These are phyloP conservation scores for Phyllostachys edulis DNA, from an alignment of 176 grass and related monocot genomes.

Conservation along the genomic window DNA sequence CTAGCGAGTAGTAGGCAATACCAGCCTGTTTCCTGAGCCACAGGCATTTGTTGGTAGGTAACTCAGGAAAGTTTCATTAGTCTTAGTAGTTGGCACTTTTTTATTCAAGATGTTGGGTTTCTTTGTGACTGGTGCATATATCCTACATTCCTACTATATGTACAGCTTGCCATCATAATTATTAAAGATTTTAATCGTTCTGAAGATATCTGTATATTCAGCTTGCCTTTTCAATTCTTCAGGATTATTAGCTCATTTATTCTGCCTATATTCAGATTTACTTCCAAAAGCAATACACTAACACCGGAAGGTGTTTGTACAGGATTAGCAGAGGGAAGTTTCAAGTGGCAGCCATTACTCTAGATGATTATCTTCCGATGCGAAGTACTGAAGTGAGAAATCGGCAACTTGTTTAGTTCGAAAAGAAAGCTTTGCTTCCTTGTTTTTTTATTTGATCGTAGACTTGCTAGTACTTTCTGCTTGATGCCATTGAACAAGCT, in stretches of 20 bases:
- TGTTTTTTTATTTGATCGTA: slow-evolving; percentile 15
- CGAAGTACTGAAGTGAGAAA: slow-evolving; percentile 90
- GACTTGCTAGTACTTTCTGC: not conserved
- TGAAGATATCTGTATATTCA: not conserved
- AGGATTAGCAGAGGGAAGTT: slow-evolving; percentile 58
- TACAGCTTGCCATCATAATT: not conserved
- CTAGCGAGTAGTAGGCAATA: not conserved
- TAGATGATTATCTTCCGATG: slow-evolving; percentile 85
- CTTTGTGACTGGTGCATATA: not conserved
- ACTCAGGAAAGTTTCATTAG: not conserved
- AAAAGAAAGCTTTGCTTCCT: not conserved
- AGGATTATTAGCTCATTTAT: not conserved
- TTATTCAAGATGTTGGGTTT: not conserved
- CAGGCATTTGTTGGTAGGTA: not conserved
- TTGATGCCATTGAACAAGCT: not conserved
- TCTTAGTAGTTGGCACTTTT: not conserved
- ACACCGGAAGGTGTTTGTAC: slow-evolving; percentile 29
- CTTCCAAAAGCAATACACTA: not conserved
- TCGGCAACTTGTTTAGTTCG: slow-evolving; percentile 38
- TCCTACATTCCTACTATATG: not conserved
- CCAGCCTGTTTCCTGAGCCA: not conserved
- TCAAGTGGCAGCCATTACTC: slow-evolving; percentile 41
- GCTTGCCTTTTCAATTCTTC: no score
- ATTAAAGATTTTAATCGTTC: not conserved
- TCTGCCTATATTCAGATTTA: not conserved